A percentile compares a stretch with the other conserved stretches of the same genome.
Conservation (phyloP, 2,329 filamentous ascomycete genomes). For the Shiraia bambusicola region DNA sequence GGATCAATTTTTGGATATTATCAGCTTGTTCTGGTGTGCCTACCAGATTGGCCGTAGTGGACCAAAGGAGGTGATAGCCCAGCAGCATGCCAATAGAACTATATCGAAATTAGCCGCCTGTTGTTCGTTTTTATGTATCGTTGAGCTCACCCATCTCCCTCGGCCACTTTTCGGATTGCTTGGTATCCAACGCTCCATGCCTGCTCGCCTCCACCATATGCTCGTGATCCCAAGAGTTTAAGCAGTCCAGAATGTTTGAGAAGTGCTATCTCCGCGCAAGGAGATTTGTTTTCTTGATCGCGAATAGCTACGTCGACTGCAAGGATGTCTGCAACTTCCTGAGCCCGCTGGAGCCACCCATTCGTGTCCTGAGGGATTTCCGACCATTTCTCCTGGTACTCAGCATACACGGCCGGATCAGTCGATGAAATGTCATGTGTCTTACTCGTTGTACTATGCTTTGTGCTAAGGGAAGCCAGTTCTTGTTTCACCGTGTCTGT, state of each 20-base stretch:
- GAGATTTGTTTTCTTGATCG: conserved; percentile 56
- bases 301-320: conserved; percentile 51
- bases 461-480: conserved; percentile 9
- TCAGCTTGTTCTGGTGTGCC: conserved; percentile 63
- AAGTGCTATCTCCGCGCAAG: conserved; percentile 53
- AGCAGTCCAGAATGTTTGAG: conserved; percentile 55
- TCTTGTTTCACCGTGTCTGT: conserved; percentile 5
- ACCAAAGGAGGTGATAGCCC: conserved; percentile 67
- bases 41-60: conserved; percentile 61
- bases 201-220: conserved; percentile 57
- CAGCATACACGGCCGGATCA: conserved; percentile 46
- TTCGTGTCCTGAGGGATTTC: conserved; percentile 44
- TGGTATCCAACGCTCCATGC: conserved; percentile 59
- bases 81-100: conserved; percentile 64
- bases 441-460: conserved; percentile 10
- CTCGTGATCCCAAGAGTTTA: conserved; percentile 53
- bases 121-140: neutral
- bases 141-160: conserved; percentile 57
- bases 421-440: conserved; percentile 12
- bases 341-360: conserved; percentile 53
- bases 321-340: conserved; percentile 54
- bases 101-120: neutral
- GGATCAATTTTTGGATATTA: conserved; percentile 58
- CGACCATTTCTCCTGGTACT: conserved; percentile 43
- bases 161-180: conserved; percentile 63